phyloP scores from a whole-genome alignment of 139 green algal species.

The Mychonastes homosphaera region DNA sequence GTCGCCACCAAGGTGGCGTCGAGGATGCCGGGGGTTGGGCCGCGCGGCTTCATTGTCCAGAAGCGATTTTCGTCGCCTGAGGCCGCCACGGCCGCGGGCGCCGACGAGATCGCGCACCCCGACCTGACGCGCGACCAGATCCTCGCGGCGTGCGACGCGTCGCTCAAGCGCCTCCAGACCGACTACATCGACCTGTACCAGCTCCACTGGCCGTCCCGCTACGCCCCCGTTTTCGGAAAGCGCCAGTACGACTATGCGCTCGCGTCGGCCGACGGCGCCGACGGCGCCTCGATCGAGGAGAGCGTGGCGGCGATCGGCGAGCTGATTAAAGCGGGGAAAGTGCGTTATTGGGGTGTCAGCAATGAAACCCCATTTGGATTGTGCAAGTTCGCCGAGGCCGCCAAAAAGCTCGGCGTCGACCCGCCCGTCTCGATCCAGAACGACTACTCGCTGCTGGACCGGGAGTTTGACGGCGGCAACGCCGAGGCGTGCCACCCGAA shows the following conservation, averaged over 20 bases:
- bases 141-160: slow-evolving; percentile 33
- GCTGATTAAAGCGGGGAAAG: slow-evolving; percentile 67
- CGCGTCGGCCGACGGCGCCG: background rate
- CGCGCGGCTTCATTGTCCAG: slow-evolving; percentile 23
- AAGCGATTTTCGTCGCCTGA: background rate
- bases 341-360: slow-evolving; percentile 64
- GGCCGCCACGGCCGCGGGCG: background rate
- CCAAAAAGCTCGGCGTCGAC: slow-evolving; percentile 45
- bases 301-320: slow-evolving; percentile 33
- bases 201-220: slow-evolving; percentile 64
- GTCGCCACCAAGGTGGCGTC: slow-evolving; percentile 73
- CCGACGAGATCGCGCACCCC: slow-evolving; percentile 1
- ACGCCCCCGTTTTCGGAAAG: slow-evolving; percentile 43
- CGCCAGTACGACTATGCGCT: slow-evolving; percentile 35
- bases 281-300: background rate
- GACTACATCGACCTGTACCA: slow-evolving; percentile 63
- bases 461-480: slow-evolving; percentile 33
- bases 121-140: slow-evolving; percentile 34
- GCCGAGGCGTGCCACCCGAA: slow-evolving; percentile 49
- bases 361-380: slow-evolving; percentile 76
- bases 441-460: slow-evolving; percentile 32
- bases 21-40: slow-evolving; percentile 13
- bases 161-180: slow-evolving; percentile 44
- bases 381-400: slow-evolving; percentile 42
- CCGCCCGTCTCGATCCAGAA: slow-evolving; percentile 71